Conservation (phyloP, 495 filamentous ascomycete species). For the Xylaria acuta region DNA sequence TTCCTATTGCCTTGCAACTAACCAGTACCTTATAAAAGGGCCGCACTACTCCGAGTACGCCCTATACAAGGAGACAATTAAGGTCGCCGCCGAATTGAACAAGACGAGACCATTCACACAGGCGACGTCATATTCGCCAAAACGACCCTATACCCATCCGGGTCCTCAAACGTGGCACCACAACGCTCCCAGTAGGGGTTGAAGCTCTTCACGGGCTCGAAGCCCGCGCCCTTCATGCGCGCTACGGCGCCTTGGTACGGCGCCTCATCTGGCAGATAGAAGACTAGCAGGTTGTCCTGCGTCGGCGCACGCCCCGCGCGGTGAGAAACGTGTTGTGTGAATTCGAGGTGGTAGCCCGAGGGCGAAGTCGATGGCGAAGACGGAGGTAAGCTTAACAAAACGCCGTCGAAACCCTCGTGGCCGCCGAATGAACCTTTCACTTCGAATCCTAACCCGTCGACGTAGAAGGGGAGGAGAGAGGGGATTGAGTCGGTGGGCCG, state of each 20-base stretch:
- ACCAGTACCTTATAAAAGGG: background rate
- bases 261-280: slow-evolving; percentile 39
- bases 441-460: slow-evolving; percentile 42
- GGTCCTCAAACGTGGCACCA: slow-evolving; percentile 46
- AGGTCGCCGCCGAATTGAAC: background rate
- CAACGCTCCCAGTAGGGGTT: slow-evolving; percentile 45
- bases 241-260: slow-evolving; percentile 32
- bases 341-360: slow-evolving; percentile 44
- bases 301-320: slow-evolving; percentile 40
- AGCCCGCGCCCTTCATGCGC: slow-evolving; percentile 36
- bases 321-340: slow-evolving; percentile 36
- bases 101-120: slow-evolving; percentile 9
- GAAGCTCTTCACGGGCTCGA: slow-evolving; percentile 35
- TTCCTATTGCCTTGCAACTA: background rate
- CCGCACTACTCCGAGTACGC: background rate
- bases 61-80: background rate
- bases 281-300: slow-evolving; percentile 44
- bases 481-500: slow-evolving; percentile 43
- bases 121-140: slow-evolving; percentile 41
- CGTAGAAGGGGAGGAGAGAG: slow-evolving; percentile 42
- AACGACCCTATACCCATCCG: slow-evolving; percentile 46
- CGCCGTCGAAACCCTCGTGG: slow-evolving; percentile 42
- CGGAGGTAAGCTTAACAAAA: slow-evolving; percentile 31
- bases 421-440: slow-evolving; percentile 33
- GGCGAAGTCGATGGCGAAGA: background rate